Percentiles rank a stretch among this genome's conserved stretches.
These are phyloP conservation scores for Malania oleifera DNA, from an alignment of 164 flowering plant species.

Conservation along the genomic window DNA sequence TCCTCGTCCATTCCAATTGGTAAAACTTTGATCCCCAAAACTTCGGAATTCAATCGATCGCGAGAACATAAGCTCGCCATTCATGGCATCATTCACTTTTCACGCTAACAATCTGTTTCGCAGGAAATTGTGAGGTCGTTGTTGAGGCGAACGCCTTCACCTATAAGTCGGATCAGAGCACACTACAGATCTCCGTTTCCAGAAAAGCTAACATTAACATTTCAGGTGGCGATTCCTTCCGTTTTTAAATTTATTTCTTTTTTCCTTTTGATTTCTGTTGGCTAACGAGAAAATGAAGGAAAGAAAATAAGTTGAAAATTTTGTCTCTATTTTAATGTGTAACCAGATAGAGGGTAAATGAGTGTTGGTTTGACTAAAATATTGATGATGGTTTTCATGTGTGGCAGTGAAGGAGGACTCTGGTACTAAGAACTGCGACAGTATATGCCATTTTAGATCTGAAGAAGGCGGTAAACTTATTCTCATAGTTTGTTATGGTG, in stretches of 20 bases:
- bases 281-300: too few species aligned
- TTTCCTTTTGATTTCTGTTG: neutral
- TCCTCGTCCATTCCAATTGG: too few species aligned
- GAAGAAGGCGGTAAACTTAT: neutral
- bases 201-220: neutral
- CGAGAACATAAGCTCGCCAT: too few species aligned
- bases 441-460: neutral
- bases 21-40: too few species aligned
- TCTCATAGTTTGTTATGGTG: neutral
- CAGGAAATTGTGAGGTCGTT: neutral
- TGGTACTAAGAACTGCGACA: neutral
- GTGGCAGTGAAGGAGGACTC: neutral
- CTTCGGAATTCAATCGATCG: too few species aligned
- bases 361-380: neutral
- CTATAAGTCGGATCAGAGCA: neutral
- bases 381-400: neutral
- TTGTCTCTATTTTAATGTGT: neutral
- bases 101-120: too few species aligned
- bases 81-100: too few species aligned
- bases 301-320: too few species aligned
- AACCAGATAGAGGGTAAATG: neutral
- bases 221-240: neutral
- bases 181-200: neutral
- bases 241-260: neutral
- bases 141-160: neutral